phyloP scores from a whole-genome alignment of 2,329 filamentous ascomycete species.

The Cercospora canescens region DNA sequence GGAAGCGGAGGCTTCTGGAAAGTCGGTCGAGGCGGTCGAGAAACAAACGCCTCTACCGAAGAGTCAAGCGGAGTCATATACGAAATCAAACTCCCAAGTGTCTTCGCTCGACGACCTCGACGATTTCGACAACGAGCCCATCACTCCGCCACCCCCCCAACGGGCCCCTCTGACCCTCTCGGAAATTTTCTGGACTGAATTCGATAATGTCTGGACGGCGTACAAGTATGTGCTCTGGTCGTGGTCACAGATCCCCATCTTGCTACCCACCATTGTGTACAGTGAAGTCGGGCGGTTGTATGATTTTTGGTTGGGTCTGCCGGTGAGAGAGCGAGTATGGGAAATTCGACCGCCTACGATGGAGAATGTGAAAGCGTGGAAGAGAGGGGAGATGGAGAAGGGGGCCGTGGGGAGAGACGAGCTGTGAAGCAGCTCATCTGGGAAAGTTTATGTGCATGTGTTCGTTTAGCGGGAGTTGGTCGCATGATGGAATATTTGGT shows the following conservation, averaged over 20 bases:
- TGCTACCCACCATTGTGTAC: slow-evolving; percentile 47
- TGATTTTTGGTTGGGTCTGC: slow-evolving; percentile 64
- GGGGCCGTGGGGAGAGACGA: background rate
- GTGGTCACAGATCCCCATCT: slow-evolving; percentile 58
- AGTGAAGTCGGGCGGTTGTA: slow-evolving; percentile 58
- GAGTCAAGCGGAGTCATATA: slow-evolving; percentile 7
- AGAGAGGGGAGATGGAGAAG: slow-evolving; percentile 27
- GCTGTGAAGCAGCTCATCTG: background rate
- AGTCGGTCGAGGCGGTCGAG: slow-evolving; percentile 16
- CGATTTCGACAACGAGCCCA: slow-evolving; percentile 28
- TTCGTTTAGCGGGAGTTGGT: background rate
- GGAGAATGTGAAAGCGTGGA: background rate
- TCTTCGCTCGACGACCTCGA: slow-evolving; percentile 24
- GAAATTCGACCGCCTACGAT: slow-evolving; percentile 46
- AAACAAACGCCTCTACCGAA: slow-evolving; percentile 17
- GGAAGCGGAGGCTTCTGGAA: slow-evolving; percentile 27
- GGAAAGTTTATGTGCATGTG: background rate
- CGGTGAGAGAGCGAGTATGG: slow-evolving; percentile 59
- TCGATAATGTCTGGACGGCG: slow-evolving; percentile 61
- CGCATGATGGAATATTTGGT: background rate
- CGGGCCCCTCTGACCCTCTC: slow-evolving; percentile 44
- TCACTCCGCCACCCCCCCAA: slow-evolving; percentile 7
- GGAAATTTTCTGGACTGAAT: slow-evolving; percentile 65
- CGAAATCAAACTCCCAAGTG: slow-evolving; percentile 13
- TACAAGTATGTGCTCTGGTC: slow-evolving; percentile 66